Base-by-base conservation (phyloP, 2,329 filamentous ascomycete species). In the Pseudopithomyces maydicus region DNA sequence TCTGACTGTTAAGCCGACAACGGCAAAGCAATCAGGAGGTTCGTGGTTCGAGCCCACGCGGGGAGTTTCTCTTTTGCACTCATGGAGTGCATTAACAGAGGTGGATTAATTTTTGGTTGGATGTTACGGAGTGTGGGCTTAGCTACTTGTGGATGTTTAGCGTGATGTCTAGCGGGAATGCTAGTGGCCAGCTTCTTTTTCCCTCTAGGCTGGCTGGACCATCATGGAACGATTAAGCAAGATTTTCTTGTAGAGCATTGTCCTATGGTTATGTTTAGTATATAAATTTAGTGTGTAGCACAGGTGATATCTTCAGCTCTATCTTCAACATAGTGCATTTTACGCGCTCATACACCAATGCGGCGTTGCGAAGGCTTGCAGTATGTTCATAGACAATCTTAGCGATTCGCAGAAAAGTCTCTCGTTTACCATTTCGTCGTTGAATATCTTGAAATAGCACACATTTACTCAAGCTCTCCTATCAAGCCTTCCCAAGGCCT, bases 1-100 rank as follows among this genome's bases (percentile, higher is more conserved):
- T 85, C 79, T 81, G 82, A 84, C 82, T 84, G 82, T 84, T 84
- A 84, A 17, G 48, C 42, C 48, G 5, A 12, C 15, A 32, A 3
- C n/a, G 36, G 42, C 48, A 22, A 35, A 43, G 48, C 48, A 23
- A 51, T 51, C 48, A 51, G 48, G 48, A 51, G 48, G 36, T 51
- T 51, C 48, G 48, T 51, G 48, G 48, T 51, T 51, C 48, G 48
- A 51, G 48, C 48, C 48, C 48, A 51, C 48, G 48, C 48, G 48
- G 48, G 48, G 48, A 51, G 48, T 41, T n/a, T 17, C 20, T 42
- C 15, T 11, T 42, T 51, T 51, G 8, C 20, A 42, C 15, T 41
- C 19, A 15, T 1, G 22, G 8, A n/a, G 15, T 32, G 20, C 14
- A 6, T 10, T 2, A 35, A 19, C 10, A 19, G 47, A 8, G 15